phyloP scores from a whole-genome alignment of 2,329 filamentous ascomycete species.

The Rasamsonia emersonii region DNA sequence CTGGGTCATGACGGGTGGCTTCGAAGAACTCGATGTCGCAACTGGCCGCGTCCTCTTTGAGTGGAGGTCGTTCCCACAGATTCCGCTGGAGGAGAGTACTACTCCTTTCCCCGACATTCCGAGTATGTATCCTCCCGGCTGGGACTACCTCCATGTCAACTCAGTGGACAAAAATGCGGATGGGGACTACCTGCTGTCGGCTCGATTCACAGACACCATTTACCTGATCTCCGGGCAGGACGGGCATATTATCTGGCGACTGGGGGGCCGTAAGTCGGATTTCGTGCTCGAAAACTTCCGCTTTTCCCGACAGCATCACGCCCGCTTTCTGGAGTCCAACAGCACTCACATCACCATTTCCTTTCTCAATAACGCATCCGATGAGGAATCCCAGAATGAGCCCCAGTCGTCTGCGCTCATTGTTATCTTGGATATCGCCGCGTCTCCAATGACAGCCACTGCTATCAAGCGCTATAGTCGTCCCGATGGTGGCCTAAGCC shows the following conservation, averaged over 20 bases:
- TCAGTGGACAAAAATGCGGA: conserved; percentile 28
- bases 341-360: conserved; percentile 24
- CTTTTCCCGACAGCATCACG: conserved; percentile 31
- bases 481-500: conserved; percentile 22
- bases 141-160: conserved; percentile 32
- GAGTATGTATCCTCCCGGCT: conserved; percentile 15
- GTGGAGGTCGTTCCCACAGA: conserved; percentile 25
- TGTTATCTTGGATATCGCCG: conserved; percentile 19
- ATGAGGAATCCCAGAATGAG: conserved; percentile 20
- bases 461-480: conserved; percentile 20
- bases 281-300: conserved; percentile 22
- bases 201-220: conserved; percentile 29
- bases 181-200: conserved; percentile 32
- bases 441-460: conserved; percentile 18
- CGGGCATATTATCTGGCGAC: conserved; percentile 28
- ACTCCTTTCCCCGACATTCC: conserved; percentile 1
- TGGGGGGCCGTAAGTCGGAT: conserved; percentile 22
- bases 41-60: conserved; percentile 22
- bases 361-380: conserved; percentile 26
- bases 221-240: conserved; percentile 28
- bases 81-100: conserved; percentile 18
- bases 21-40: conserved; percentile 24
- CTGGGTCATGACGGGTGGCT: conserved; percentile 21
- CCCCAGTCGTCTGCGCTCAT: conserved; percentile 20
- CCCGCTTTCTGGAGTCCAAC: conserved; percentile 21